phyloP scores from a whole-genome alignment of 352 stramenopile genomes.

The Pythium biforme region DNA sequence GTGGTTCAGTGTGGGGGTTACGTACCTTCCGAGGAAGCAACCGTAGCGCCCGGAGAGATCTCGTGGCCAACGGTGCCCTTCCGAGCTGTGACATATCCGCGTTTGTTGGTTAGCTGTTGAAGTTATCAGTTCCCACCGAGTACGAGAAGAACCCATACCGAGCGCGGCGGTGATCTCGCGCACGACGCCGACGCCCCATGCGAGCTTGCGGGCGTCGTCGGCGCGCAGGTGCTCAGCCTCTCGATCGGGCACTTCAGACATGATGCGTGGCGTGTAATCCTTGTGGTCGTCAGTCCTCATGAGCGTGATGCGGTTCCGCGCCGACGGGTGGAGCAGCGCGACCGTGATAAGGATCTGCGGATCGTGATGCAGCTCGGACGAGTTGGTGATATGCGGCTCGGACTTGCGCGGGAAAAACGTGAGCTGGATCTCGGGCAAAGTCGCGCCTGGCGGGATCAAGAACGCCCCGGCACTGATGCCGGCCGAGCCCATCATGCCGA shows the following conservation, averaged over 20 bases:
- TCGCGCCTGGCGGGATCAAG: slow-evolving; percentile 63
- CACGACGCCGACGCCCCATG: slow-evolving; percentile 56
- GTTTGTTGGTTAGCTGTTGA: too few relatives aligned
- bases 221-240: slow-evolving; percentile 48
- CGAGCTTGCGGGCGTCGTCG: slow-evolving; percentile 63
- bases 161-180: slow-evolving; percentile 50
- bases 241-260: slow-evolving; percentile 47
- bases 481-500: slow-evolving; percentile 57
- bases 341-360: slow-evolving; percentile 79
- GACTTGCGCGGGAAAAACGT: slow-evolving; percentile 86
- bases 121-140: too few relatives aligned
- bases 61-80: slow-evolving; percentile 43
- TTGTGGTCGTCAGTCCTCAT: slow-evolving; percentile 27
- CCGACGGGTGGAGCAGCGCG: slow-evolving; percentile 59
- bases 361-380: slow-evolving; percentile 37
- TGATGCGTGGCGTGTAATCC: slow-evolving; percentile 47
- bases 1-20: too few relatives aligned
- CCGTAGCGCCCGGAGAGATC: slow-evolving; percentile 34
- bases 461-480: slow-evolving; percentile 78
- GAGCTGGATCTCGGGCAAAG: slow-evolving; percentile 81
- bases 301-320: slow-evolving; percentile 49
- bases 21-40: slow-evolving; percentile 37
- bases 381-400: slow-evolving; percentile 74
- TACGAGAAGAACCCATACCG: too few relatives aligned
- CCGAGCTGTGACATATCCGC: too few relatives aligned